Evolutionary conservation across 768 basidiomycete genomes (phyloP), one percentile per base, ranked within the genome.

Genomic region (Sarcodon sp.): DNA sequence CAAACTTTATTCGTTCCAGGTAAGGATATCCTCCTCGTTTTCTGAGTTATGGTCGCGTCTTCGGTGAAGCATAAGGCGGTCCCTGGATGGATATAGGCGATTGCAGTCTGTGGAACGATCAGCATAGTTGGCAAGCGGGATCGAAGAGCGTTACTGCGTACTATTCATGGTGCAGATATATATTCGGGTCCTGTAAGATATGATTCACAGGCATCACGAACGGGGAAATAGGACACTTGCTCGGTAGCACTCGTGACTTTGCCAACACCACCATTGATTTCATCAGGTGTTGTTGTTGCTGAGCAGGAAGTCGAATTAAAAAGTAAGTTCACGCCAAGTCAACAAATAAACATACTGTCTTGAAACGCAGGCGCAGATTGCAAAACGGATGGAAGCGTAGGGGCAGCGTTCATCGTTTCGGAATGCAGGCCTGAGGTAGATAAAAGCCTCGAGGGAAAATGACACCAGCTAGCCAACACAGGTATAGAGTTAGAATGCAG

Each of bases 151-250:
- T 12, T 4, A 32, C 15, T 15, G 57, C 61, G 38, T 61, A 80
- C 82, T 72, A 55, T 73, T 63, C 34, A 83, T 66, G 3, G 71
- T 80, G 55, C 87, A 89, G 48, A 89, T 87, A 59, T 76, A 86
- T n/a, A 89, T 83, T 0, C 84, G 78, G 2, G 85, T 87, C 52
- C 87, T 88, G 50, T 5, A 18, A 44, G 44, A 46, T 33, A 31
- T 15, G 7, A 13, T 8, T 9, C 6, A 15, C 39, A 33, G n/a
- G 43, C 15, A 27, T 35, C 33, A 16, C 7, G 32, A 13, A 0
- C 37, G 37, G 45, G 4, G 33, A 38, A 4, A 32, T n/a, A 13
- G 15, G 5, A 36, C 9, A 68, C 79, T 45, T 57, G 87, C 86
- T 83, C 76, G 45, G 70, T 56, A 9, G 86, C 81, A 27, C 71